Conservation (phyloP, 106 monocot genomes). For the Dactylorhiza incarnata region DNA sequence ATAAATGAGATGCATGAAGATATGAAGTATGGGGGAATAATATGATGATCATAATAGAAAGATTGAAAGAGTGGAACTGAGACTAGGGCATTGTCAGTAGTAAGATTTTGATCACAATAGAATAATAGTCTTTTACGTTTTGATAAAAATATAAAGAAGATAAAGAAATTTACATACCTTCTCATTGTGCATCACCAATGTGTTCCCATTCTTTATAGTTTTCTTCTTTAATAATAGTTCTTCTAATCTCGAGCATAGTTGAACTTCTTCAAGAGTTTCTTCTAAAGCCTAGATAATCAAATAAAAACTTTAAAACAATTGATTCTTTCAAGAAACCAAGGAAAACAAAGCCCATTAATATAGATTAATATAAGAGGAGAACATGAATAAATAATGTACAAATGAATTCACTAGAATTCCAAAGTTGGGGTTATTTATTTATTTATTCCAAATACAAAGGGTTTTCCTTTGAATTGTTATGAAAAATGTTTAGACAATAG, state of each 20-base stretch:
- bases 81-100: no score
- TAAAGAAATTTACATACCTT: constrained; percentile 36
- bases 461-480: not conserved
- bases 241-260: constrained; percentile 42
- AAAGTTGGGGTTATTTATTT: not conserved
- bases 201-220: constrained; percentile 36
- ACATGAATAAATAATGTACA: not conserved
- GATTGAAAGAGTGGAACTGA: no score
- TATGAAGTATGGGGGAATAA: no score
- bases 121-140: no score
- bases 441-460: no score
- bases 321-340: not conserved
- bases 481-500: not conserved
- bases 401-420: not conserved
- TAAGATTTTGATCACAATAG: no score
- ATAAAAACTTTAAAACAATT: constrained; percentile 2
- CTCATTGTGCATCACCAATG: constrained; percentile 28
- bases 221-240: constrained; percentile 39
- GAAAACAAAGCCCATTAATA: not conserved
- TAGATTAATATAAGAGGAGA: not conserved
- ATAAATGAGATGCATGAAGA: no score
- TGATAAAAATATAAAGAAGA: constrained; percentile 1
- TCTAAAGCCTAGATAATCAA: constrained; percentile 28
- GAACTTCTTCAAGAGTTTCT: constrained; percentile 50
- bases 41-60: no score